A percentile compares a stretch with the other conserved stretches of the same genome.
phyloP scores from a whole-genome alignment of 1,284 basidiomycete genomes.

The Tilletia horrida region DNA sequence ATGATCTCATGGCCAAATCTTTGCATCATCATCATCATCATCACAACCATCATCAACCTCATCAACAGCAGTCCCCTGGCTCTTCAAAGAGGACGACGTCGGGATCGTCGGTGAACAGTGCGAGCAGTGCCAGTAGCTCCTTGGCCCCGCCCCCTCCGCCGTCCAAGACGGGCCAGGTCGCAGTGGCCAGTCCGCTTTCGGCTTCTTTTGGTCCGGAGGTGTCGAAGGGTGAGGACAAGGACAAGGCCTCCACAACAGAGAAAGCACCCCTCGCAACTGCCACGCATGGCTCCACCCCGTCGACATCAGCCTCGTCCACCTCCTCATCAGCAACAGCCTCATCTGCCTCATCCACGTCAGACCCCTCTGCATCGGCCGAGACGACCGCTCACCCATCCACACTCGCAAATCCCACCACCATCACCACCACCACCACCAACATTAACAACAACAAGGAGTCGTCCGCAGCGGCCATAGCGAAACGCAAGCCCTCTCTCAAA shows the following conservation, averaged over 20 bases:
- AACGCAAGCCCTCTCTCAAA: slow-evolving; percentile 1
- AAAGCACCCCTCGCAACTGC: too few species aligned
- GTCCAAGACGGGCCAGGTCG: not conserved
- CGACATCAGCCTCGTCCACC: not conserved
- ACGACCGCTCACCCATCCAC: not conserved
- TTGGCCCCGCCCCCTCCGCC: not conserved
- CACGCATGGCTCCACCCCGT: not conserved
- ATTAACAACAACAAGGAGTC: not conserved
- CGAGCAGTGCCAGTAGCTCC: not conserved
- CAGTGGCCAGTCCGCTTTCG: not conserved
- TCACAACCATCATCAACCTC: not conserved
- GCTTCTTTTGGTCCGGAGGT: slow-evolving; percentile 1
- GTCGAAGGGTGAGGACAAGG: too few species aligned
- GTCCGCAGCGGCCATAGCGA: not conserved
- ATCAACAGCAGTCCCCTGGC: too few species aligned
- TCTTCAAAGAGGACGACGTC: too few species aligned
- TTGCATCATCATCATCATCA: not conserved
- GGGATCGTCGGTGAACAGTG: too few species aligned
- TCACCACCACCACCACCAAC: not conserved
- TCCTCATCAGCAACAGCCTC: not conserved
- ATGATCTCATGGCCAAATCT: slow-evolving; percentile 36
- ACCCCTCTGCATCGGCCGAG: not conserved
- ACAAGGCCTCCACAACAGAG: too few species aligned
- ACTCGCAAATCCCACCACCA: not conserved
- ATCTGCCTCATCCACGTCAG: slow-evolving; percentile 2